Percentiles rank a stretch among this genome's conserved stretches.
phyloP scores from a whole-genome alignment of 2,329 filamentous ascomycete species.

The Sclerotinia spermophila region DNA sequence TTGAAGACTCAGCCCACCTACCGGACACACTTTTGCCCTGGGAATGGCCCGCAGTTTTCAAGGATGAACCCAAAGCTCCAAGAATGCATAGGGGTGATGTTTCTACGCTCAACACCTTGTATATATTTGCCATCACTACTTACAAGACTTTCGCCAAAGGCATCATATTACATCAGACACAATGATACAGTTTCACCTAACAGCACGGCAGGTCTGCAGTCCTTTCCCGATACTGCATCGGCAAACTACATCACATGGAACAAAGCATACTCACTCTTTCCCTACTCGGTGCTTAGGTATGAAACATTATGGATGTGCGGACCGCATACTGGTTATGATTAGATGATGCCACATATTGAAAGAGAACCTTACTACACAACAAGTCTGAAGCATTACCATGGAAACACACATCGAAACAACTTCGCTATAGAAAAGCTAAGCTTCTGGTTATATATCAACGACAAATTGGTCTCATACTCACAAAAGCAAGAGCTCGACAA shows the following conservation, averaged over 20 bases:
- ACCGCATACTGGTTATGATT: background rate
- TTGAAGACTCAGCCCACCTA: background rate
- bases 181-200: background rate
- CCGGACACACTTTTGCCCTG: background rate
- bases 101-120: too few species aligned
- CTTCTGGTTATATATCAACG: background rate
- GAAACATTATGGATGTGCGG: background rate
- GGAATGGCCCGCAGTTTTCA: background rate
- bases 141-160: background rate
- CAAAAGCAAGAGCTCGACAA: background rate
- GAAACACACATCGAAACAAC: background rate
- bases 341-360: background rate
- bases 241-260: background rate
- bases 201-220: background rate
- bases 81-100: too few species aligned
- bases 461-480: background rate
- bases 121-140: background rate
- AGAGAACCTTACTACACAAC: background rate
- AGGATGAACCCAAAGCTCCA: background rate
- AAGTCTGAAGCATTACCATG: background rate
- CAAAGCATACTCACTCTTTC: background rate
- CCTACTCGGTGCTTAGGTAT: background rate
- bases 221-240: background rate
- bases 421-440: background rate
- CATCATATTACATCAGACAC: background rate